A percentile compares a stretch with the other conserved stretches of the same genome.
phyloP scores from a whole-genome alignment of 2,329 filamentous ascomycete species.

The Alternaria novae-zelandiae region DNA sequence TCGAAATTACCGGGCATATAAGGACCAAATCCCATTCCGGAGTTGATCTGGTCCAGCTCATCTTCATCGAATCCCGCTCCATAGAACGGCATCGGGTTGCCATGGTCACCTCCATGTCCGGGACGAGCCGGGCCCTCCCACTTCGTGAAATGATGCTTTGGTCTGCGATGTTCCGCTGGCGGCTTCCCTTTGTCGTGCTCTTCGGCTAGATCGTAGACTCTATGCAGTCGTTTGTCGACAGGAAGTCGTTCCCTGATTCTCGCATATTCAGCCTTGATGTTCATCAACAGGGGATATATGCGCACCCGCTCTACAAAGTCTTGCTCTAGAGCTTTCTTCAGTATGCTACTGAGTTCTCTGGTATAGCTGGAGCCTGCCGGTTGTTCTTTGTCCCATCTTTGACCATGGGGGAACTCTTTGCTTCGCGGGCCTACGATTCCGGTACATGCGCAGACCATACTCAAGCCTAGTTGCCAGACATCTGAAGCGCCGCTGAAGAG shows the following conservation, averaged over 20 bases:
- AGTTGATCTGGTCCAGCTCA: background rate
- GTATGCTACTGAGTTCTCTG: conserved; percentile 1
- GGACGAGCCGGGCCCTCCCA: background rate
- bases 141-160: background rate
- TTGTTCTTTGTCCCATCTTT: conserved; percentile 4
- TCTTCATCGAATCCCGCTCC: background rate
- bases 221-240: background rate
- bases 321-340: conserved; percentile 7
- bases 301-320: background rate
- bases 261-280: conserved; percentile 1
- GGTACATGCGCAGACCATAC: conserved; percentile 20
- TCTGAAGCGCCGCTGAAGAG: conserved; percentile 14
- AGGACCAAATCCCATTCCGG: background rate
- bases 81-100: background rate
- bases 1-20: background rate
- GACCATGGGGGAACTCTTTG: background rate
- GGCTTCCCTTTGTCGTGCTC: background rate
- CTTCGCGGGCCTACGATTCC: conserved; percentile 6
- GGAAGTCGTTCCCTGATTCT: background rate
- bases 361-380: conserved; percentile 18
- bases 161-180: conserved; percentile 7
- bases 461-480: conserved; percentile 24
- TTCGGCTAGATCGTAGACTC: background rate
- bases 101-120: background rate
- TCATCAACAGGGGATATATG: background rate